Base-by-base conservation (phyloP, 108 stramenopile species). In the Nitzschia sp. region DNA sequence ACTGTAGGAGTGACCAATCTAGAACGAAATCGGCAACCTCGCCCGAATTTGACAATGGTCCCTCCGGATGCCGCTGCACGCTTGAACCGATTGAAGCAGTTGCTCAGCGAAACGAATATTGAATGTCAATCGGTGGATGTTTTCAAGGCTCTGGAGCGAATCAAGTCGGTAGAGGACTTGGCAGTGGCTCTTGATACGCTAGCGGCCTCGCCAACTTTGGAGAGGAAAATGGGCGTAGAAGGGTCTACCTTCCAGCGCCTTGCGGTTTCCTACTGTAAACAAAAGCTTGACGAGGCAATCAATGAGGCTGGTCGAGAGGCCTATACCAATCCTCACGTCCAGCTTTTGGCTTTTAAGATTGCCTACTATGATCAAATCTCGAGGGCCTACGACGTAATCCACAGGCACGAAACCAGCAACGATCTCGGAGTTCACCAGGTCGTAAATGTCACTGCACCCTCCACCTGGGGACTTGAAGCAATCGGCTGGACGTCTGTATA, bases 41-140 rank as follows among this genome's bases (percentile, higher is more conserved):
- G 36, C 5, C 60, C 55, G 19, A 30, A 30, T 46, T 32, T 58
- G 32, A 70, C 58, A 1, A 48, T 59, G 21, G 30, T 25, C 1
- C 46, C 76, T 33, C 46, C 63, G 32, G 75, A 82, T 46, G 83
- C 75, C 58, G 78, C 85, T 26, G 70, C 82, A 29, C 75, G 82
- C 8, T 82, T 94, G 28, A 84, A 85, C 33, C 80, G 81, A 4
- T 72, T 94, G 53, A 68, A 85, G 64, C 93, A 94, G 60, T 71
- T 90, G 30, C 75, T 94, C 27, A 72, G 85, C 23, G 80, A 89
- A 28, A 85, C 84, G 8, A 86, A 80, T 54, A 76, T 90, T 13
- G 64, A 74, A 46, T 86, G 70, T 51, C 66, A 77, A 21, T 45
- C 85, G 29, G 35, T 70, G 6, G 88, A 81, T 34, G 80, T 94